phyloP scores from a whole-genome alignment of 2,329 filamentous ascomycete genomes.

The Fusarium fujikuroi region DNA sequence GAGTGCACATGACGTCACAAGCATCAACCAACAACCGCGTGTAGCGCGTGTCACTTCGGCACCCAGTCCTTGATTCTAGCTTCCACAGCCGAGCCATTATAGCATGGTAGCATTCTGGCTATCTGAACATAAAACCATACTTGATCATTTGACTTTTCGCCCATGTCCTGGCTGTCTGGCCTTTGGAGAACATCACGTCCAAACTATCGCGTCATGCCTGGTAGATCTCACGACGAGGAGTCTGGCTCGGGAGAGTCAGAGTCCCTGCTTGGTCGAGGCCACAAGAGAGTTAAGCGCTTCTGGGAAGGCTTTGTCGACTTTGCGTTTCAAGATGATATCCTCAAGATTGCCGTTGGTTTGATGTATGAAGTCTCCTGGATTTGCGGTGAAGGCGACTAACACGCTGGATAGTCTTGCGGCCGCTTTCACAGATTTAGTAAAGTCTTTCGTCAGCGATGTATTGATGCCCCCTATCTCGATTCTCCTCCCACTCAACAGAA shows the following conservation, averaged over 20 bases:
- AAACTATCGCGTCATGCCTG: conserved; percentile 43
- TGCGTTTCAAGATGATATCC: conserved; percentile 77
- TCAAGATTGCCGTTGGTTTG: conserved; percentile 79
- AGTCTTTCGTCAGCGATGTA: conserved; percentile 76
- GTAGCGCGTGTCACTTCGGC: conserved; percentile 14
- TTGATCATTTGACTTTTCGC: not conserved
- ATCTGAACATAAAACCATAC: not conserved
- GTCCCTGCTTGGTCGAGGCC: conserved; percentile 59
- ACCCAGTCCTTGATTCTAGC: conserved; percentile 5
- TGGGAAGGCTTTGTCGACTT: conserved; percentile 77
- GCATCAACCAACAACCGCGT: conserved; percentile 8
- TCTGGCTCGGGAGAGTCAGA: conserved; percentile 48
- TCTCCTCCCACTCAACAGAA: conserved; percentile 74
- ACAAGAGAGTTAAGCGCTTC: conserved; percentile 60
- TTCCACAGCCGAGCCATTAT: not conserved
- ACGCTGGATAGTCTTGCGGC: conserved; percentile 66
- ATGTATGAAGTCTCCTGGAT: conserved; percentile 63
- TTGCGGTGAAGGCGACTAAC: conserved; percentile 5
- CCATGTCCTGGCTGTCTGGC: conserved; percentile 30
- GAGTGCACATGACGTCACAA: conserved; percentile 17
- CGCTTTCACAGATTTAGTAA: conserved; percentile 77
- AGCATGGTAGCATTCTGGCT: not conserved
- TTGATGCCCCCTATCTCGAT: conserved; percentile 76
- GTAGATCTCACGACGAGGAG: conserved; percentile 49
- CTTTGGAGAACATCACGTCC: conserved; percentile 23